Evolutionary conservation across 192 early-diverging fungal genomes (phyloP), one percentile per base, ranked within the genome.

Genomic region (Backusella australiensis): DNA sequence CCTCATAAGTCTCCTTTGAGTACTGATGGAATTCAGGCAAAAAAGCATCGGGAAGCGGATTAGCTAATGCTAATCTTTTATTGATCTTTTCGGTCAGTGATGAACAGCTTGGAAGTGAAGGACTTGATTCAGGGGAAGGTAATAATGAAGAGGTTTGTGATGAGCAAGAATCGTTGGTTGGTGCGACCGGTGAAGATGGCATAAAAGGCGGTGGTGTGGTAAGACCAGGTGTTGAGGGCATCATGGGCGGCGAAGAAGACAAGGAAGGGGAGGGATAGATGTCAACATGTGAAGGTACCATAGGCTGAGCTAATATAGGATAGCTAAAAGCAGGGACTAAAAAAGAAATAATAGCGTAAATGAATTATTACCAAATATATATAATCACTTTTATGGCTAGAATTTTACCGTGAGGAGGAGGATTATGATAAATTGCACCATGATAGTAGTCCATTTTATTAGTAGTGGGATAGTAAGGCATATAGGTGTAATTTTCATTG

Each of bases 1-100:
- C 79, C 23, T 78, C 81, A 67, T 82, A 82, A 14, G 78, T 35
- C 52, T 82, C 81, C 66, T 82, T 82, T 0, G 74, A 76, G 41
- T 82, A 82, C 23, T 78, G 78, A 38, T 79, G 81, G 36, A 82
- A 82, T 63, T 82, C 74, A 11, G 81, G 78, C 19, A 77, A 68
- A 36, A 78, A 82, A 5, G 74, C 67, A 53, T 78, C 77, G 0
- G 80, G 80, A 19, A 82, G 73, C 1, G 75, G 66, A 21, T 74
- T 74, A 15, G 73, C 81, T 41, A 76, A 71, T 2, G 77, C 78
- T 17, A 69, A 17, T 69, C 56, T 63, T 63, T 63, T 23, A 63
- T 63, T 63, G 17, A 82, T 82, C 15, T 73, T 82, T 72, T 82
- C 80, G 11, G 56, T 63, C 2, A 63, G 56, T 12, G 56, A 26